Percentiles rank a stretch among this genome's conserved stretches.
phyloP scores from a whole-genome alignment of 2,329 filamentous ascomycete species.

The Diaporthe vexans region DNA sequence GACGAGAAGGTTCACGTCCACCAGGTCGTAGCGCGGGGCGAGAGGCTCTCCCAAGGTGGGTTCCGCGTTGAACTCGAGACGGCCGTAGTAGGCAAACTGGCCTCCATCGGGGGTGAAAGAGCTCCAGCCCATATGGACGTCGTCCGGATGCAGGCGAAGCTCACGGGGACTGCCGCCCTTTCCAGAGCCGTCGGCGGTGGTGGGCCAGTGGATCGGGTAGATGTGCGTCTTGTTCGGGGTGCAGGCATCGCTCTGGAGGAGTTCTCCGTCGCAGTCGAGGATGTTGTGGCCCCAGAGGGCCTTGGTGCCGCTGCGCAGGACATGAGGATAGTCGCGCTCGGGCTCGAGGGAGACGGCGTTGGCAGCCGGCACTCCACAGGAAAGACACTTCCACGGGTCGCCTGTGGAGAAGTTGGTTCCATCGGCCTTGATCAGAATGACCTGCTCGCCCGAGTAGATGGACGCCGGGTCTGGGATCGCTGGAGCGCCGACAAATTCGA shows the following conservation, averaged over 20 bases:
- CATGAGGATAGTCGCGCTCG: slow-evolving; percentile 55
- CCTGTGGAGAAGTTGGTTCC: slow-evolving; percentile 57
- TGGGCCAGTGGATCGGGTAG: slow-evolving; percentile 56
- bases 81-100: slow-evolving; percentile 33
- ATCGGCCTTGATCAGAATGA: slow-evolving; percentile 60
- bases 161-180: slow-evolving; percentile 51
- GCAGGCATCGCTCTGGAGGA: slow-evolving; percentile 53
- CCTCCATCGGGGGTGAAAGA: slow-evolving; percentile 48
- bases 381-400: slow-evolving; percentile 63
- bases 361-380: slow-evolving; percentile 55
- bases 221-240: slow-evolving; percentile 54
- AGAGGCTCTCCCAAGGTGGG: not conserved
- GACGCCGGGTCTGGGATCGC: slow-evolving; percentile 54
- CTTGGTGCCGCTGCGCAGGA: slow-evolving; percentile 55
- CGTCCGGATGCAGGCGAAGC: slow-evolving; percentile 60
- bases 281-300: slow-evolving; percentile 52
- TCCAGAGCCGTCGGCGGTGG: slow-evolving; percentile 48
- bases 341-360: slow-evolving; percentile 44
- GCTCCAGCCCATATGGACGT: slow-evolving; percentile 59
- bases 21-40: slow-evolving; percentile 55
- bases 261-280: slow-evolving; percentile 54
- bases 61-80: slow-evolving; percentile 56
- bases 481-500: slow-evolving; percentile 59
- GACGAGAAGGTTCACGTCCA: slow-evolving; percentile 54
- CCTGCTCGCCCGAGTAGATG: slow-evolving; percentile 57